phyloP scores from a whole-genome alignment of 108 stramenopile species.

The Stephanodiscus minutulus region DNA sequence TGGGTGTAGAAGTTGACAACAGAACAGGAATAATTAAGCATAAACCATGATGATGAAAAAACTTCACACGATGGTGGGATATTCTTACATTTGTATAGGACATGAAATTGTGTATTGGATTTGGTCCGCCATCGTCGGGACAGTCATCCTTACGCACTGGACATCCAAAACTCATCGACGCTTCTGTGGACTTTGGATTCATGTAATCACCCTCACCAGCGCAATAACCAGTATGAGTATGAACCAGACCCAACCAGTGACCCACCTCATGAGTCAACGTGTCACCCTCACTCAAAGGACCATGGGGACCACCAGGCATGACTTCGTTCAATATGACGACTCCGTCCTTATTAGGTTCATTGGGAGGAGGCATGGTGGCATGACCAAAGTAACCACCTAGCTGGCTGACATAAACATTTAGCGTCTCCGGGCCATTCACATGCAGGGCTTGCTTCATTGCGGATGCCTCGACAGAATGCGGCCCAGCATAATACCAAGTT shows the following conservation, averaged over 20 bases:
- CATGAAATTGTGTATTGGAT: conserved; percentile 38
- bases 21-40: no score
- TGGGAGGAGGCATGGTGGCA: background rate
- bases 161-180: background rate
- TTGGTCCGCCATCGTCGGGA: conserved; percentile 1
- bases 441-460: background rate
- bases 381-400: conserved; percentile 4
- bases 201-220: conserved; percentile 15
- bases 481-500: background rate
- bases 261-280: conserved; percentile 37
- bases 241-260: conserved; percentile 31
- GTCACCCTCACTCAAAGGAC: conserved; percentile 17
- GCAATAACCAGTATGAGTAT: conserved; percentile 8
- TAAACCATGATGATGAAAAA: no score
- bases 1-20: no score
- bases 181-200: background rate
- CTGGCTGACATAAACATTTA: conserved; percentile 25
- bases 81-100: conserved; percentile 13
- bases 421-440: conserved; percentile 10
- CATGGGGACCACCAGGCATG: conserved; percentile 14
- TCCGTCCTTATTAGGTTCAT: conserved; percentile 7
- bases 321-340: conserved; percentile 5
- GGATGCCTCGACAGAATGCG: background rate
- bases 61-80: no score
- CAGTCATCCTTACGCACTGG: conserved; percentile 9